phyloP scores from a whole-genome alignment of 148 eudicot genomes.

The Cornus florida region DNA sequence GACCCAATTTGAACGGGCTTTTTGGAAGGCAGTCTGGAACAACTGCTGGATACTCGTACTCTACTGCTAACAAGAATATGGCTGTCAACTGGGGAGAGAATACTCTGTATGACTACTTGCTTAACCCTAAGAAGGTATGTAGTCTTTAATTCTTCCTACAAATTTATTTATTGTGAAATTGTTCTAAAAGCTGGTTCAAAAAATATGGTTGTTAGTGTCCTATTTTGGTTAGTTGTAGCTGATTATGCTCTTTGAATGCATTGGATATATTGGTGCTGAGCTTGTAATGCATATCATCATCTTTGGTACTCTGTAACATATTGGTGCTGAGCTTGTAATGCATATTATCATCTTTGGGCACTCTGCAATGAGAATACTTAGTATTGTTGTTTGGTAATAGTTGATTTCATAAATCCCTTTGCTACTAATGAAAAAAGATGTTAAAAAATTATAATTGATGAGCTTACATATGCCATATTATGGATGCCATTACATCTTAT shows the following conservation, averaged over 20 bases:
- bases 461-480: too few species aligned
- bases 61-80: conserved; percentile 79
- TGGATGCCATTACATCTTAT: too few species aligned
- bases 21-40: conserved; percentile 83
- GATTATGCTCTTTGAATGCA: background rate
- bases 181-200: background rate
- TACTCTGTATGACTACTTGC: conserved; percentile 66
- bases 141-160: background rate
- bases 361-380: background rate
- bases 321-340: background rate
- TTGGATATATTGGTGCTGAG: background rate
- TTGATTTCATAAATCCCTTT: background rate
- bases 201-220: background rate
- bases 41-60: conserved; percentile 72
- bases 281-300: background rate
- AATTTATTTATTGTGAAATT: background rate
- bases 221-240: background rate
- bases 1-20: conserved; percentile 81
- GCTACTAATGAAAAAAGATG: background rate
- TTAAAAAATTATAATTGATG: too few species aligned
- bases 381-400: background rate
- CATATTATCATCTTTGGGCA: background rate
- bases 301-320: background rate
- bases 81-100: conserved; percentile 79
- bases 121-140: conserved; percentile 78